Conservation (phyloP, 345 rosid species). For the Lumnitzera racemosa region DNA sequence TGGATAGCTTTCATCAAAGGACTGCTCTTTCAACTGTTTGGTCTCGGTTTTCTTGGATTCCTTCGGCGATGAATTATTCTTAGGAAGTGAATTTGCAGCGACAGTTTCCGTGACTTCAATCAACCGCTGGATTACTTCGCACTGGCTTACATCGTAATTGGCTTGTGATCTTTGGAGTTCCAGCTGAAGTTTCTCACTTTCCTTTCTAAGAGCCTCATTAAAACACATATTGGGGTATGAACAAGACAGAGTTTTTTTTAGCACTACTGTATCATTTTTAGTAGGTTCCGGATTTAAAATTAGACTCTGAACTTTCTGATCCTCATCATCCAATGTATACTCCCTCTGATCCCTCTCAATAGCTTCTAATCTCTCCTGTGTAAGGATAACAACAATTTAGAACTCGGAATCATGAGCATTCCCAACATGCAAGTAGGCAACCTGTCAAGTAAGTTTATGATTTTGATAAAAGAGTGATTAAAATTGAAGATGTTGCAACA, state of each 20-base stretch:
- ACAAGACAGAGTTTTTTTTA: conserved; percentile 82
- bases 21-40: conserved; percentile 27
- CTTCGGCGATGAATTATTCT: conserved; percentile 38
- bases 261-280: conserved; percentile 46
- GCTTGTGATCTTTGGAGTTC: conserved; percentile 86
- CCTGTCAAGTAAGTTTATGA: not conserved
- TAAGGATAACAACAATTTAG: not conserved
- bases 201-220: conserved; percentile 70
- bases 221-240: conserved; percentile 83
- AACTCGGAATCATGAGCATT: too few relatives aligned
- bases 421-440: not conserved
- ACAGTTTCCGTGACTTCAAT: conserved; percentile 73
- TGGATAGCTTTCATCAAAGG: conserved; percentile 35
- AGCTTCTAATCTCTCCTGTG: conserved; percentile 77
- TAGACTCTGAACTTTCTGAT: conserved; percentile 74
- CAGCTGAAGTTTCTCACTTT: conserved; percentile 67
- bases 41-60: conserved; percentile 46
- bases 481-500: too few relatives aligned
- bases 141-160: conserved; percentile 70
- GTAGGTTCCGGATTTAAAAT: conserved; percentile 71
- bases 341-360: conserved; percentile 90
- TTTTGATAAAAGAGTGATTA: too few relatives aligned
- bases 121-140: conserved; percentile 85
- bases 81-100: conserved; percentile 32
- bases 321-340: conserved; percentile 89